Evolutionary conservation across 441 rosid species (phyloP), one percentile per base, ranked within the genome.

Genomic region (California macrophylla): DNA sequence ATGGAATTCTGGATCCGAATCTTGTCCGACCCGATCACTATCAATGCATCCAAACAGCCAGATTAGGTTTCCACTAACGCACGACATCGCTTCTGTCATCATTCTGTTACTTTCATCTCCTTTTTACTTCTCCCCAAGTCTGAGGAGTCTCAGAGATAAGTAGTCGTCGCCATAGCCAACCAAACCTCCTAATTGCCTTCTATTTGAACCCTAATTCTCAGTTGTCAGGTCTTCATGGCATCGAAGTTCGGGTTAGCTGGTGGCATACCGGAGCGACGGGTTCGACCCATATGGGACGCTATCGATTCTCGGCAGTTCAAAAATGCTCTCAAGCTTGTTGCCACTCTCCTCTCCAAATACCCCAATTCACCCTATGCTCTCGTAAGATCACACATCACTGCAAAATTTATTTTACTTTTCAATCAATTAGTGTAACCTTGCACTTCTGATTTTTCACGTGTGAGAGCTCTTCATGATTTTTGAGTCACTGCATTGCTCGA

Each of bases 191-290:
- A 15, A 45, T 18, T 29, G 69, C 56, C 65, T 47, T 34, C 67
- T 62, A 23, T 56, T 65, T 32, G 40, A 64, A 3, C 50, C 68
- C 69, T 32, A 61, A 25, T 54, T 64, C 26, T 62, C 77, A 54
- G 64, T 68, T 60, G 23, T 3, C 20, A 28, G 50, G n/a, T 0
- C 8, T 18, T 2, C 45, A 94, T 95, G 99, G 86, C 99, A 23
- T 92, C 99, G 36, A 95, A 90, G 81, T 86, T 89, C 75, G 98
- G 97, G 0, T 77, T 89, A 36, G 96, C 98, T 21, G 98, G 97
- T 24, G 98, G 99, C 58, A 86, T 94, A 36, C 99, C 99, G 85
- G 99, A 94, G 90, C 94, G 99, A 18, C 89, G 97, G 36, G 93
- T 95, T 56, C 90, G 99, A 20, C 96, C 97, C 23, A 86, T 95